Evolutionary conservation across 768 basidiomycete genomes (phyloP), one percentile per base, ranked within the genome.

Genomic region (Coprinopsis sp.): DNA sequence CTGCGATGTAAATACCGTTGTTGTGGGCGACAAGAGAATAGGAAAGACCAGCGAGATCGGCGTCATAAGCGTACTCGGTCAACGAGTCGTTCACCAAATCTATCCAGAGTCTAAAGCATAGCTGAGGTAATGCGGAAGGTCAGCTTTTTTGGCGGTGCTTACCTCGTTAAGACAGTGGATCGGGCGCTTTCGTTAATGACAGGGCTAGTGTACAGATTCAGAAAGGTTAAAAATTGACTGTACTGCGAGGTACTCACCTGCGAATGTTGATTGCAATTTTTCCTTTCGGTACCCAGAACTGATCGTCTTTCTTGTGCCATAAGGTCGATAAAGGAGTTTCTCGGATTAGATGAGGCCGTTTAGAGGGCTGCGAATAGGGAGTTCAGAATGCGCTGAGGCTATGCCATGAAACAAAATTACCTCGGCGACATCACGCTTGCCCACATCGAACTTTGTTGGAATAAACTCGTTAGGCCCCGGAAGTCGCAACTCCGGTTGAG

Each of bases 281-380:
- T 2, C 92, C 91, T 59, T 89, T 91, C 0, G 96, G 96, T 8
- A 95, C 81, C 87, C 91, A 95, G 71, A 96, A 99, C 50, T 74
- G 78, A 63, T 99, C 95, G 61, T 99, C 96, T 61, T 93, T 93
- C 72, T 99, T 99, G 67, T 93, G 81, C 94, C 95, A 99, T 3
- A 98, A 67, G 11, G 82, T 76, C 3, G 84, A 86, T 22, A 84
- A 56, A 0, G 78, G 67, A 0, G 82, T 87, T 63, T 93, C 78
- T 25, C 79, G 70, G 46, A 98, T 77, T 49, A 93, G 76, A 49
- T 77, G 70, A 3, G 95, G 94, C 11, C 87, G 77, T 49, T 77
- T 79, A 49, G 76, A 65, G 22, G 88, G 87, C 91, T 95, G 58
- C 5, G 49, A 28, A 33, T 16, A 19, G 31, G 36, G 21, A 39